phyloP scores from a whole-genome alignment of 1,284 basidiomycete species.

The Phylloboletellus chloephorus region DNA sequence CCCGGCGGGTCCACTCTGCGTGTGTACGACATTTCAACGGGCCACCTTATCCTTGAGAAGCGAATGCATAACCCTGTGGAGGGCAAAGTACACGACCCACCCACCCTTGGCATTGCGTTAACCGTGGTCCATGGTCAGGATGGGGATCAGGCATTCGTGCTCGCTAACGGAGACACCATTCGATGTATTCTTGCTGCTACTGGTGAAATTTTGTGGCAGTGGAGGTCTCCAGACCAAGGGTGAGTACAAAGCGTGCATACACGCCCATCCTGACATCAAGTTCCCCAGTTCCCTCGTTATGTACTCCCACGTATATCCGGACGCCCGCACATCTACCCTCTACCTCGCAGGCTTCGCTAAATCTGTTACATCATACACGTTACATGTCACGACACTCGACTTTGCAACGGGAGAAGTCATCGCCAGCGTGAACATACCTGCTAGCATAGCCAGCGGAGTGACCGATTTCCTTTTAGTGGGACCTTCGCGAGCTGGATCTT shows the following conservation, averaged over 20 bases:
- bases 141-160: slow-evolving; percentile 30
- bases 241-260: slow-evolving; percentile 30
- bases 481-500: slow-evolving; percentile 35
- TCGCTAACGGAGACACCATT: slow-evolving; percentile 57
- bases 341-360: slow-evolving; percentile 69
- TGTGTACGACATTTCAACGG: slow-evolving; percentile 60
- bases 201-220: slow-evolving; percentile 58
- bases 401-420: slow-evolving; percentile 52
- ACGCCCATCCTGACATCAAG: not conserved
- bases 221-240: slow-evolving; percentile 60
- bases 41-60: slow-evolving; percentile 66
- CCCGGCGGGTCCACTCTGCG: slow-evolving; percentile 68
- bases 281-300: slow-evolving; percentile 55
- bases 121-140: slow-evolving; percentile 4
- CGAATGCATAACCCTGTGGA: slow-evolving; percentile 46
- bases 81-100: slow-evolving; percentile 48
- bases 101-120: slow-evolving; percentile 42
- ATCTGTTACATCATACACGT: slow-evolving; percentile 55
- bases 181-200: slow-evolving; percentile 42
- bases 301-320: slow-evolving; percentile 56
- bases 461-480: slow-evolving; percentile 34
- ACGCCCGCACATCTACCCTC: slow-evolving; percentile 41
- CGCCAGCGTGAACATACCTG: slow-evolving; percentile 50
- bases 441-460: slow-evolving; percentile 45
- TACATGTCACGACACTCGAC: slow-evolving; percentile 61